Percentiles rank a stretch among this genome's conserved stretches.
Evolutionary conservation across 441 rosid species (phyloP).

Genomic region (Erodium moschatum): DNA sequence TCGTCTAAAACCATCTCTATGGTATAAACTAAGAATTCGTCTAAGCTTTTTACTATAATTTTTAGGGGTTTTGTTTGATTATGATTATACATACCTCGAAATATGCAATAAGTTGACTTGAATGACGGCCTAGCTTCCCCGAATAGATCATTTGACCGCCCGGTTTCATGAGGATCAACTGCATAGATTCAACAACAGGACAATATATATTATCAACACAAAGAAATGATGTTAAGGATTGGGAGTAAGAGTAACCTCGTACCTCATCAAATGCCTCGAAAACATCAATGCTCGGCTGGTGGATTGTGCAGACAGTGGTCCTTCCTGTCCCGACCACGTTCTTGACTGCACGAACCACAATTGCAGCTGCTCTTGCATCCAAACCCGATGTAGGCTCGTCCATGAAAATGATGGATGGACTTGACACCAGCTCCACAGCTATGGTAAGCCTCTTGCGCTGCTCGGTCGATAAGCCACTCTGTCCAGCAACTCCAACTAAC

Average conservation of each 20-base stretch:
- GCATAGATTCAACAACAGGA: slow-evolving; percentile 8
- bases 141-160: slow-evolving; percentile 50
- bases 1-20: too few species aligned
- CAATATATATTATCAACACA: too few species aligned
- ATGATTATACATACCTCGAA: slow-evolving; percentile 31
- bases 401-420: slow-evolving; percentile 60
- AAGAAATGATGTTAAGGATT: neutral
- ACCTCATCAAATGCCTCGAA: slow-evolving; percentile 68
- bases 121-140: slow-evolving; percentile 42
- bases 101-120: slow-evolving; percentile 42
- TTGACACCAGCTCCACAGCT: slow-evolving; percentile 66
- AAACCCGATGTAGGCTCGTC: slow-evolving; percentile 67
- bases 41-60: too few species aligned
- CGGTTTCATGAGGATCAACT: slow-evolving; percentile 49
- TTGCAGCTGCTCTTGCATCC: slow-evolving; percentile 68
- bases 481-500: slow-evolving; percentile 44
- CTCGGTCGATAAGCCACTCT: slow-evolving; percentile 49
- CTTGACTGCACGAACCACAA: slow-evolving; percentile 60
- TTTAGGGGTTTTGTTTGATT: too few species aligned
- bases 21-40: too few species aligned
- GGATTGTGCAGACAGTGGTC: slow-evolving; percentile 63
- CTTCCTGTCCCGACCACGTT: slow-evolving; percentile 58
- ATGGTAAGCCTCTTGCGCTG: slow-evolving; percentile 55
- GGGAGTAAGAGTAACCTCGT: neutral
- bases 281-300: slow-evolving; percentile 38